phyloP scores from a whole-genome alignment of 805 yeast genomes.

The Saturnispora galanensis region DNA sequence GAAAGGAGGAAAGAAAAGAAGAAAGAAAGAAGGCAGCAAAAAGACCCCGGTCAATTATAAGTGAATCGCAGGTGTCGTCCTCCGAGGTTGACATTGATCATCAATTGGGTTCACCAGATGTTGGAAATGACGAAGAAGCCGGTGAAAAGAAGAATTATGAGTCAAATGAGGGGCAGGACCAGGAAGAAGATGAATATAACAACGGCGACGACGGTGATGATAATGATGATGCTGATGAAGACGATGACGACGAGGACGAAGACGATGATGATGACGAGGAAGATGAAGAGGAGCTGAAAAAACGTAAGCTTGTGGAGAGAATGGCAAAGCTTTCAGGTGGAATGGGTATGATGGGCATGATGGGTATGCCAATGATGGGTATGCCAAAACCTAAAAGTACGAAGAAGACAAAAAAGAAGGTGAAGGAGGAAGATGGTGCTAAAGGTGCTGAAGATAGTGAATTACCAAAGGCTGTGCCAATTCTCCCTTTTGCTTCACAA shows the following conservation, averaged over 20 bases:
- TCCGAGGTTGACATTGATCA: not conserved
- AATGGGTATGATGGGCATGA: constrained; percentile 67
- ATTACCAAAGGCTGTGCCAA: constrained; percentile 35
- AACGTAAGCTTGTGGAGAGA: constrained; percentile 73
- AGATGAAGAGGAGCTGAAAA: constrained; percentile 66
- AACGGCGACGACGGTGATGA: constrained; percentile 24
- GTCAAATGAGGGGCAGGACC: constrained; percentile 12
- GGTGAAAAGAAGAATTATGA: constrained; percentile 19
- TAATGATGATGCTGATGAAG: constrained; percentile 28
- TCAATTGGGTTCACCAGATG: not conserved
- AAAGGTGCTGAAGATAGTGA: constrained; percentile 14
- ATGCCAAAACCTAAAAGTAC: constrained; percentile 15
- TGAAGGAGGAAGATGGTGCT: constrained; percentile 14
- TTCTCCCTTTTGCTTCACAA: constrained; percentile 39
- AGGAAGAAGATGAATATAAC: constrained; percentile 21
- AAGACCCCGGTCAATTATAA: constrained; percentile 4
- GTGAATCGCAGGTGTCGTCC: constrained; percentile 2
- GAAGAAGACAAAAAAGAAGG: constrained; percentile 21
- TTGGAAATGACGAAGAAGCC: constrained; percentile 12
- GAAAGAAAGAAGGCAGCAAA: constrained; percentile 28
- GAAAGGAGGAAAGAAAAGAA: constrained; percentile 38
- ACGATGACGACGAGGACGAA: constrained; percentile 39
- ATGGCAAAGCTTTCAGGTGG: constrained; percentile 96
- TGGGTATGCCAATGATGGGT: constrained; percentile 35
- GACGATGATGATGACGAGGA: constrained; percentile 49